Conservation (phyloP, 176 grass and related monocot species). For the Dactylis glomerata region DNA sequence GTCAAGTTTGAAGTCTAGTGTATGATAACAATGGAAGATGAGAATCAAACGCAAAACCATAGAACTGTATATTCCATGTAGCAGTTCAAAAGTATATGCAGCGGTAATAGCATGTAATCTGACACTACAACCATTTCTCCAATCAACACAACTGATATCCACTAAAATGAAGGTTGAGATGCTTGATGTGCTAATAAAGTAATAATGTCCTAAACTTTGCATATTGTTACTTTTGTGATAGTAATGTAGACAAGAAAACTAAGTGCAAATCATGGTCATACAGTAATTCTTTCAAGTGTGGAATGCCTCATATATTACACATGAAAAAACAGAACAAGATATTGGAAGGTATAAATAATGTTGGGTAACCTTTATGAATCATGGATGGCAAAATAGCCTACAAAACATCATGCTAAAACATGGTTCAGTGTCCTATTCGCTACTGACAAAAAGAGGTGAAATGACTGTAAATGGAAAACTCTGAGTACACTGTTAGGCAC, state of each 20-base stretch:
- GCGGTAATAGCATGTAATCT: not conserved
- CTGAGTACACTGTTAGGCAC: not conserved
- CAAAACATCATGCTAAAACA: constrained; percentile 4
- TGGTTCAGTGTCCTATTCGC: not conserved
- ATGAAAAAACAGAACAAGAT: constrained; percentile 4
- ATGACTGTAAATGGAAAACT: not conserved
- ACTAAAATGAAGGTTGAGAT: constrained; percentile 8
- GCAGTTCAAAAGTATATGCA: not conserved
- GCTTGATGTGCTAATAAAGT: constrained; percentile 9
- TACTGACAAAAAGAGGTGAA: not conserved
- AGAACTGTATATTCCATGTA: not conserved
- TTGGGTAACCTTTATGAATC: not conserved
- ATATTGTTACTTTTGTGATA: not conserved
- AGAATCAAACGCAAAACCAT: not conserved
- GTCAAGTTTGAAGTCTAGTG: not conserved
- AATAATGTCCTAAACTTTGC: not conserved
- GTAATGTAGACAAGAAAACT: not conserved
- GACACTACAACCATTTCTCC: constrained; percentile 8
- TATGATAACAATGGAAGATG: not conserved
- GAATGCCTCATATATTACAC: not conserved
- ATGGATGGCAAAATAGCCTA: not conserved
- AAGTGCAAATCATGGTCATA: not conserved
- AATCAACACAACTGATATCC: not conserved
- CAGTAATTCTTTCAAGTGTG: not conserved
- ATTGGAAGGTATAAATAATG: not conserved